A percentile compares a stretch with the other conserved stretches of the same genome.
Conservation (phyloP, 768 basidiomycete genomes). For the Boletus rubescentipes region DNA sequence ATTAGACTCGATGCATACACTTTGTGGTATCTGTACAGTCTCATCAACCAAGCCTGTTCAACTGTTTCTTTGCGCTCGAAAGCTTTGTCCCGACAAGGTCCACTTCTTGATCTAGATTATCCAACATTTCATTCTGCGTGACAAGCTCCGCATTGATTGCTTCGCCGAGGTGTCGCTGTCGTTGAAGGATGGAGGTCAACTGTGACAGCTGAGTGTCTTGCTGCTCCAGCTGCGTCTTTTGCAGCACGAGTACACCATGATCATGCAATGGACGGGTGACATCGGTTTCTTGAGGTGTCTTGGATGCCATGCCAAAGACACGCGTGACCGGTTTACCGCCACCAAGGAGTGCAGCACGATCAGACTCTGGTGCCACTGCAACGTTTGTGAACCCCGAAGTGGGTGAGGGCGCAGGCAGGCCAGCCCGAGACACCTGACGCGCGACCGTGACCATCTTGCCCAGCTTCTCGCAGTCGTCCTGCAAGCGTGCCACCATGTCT, state of each 20-base stretch:
- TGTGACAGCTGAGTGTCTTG: slow-evolving; percentile 84
- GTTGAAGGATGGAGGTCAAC: slow-evolving; percentile 75
- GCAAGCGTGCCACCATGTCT: slow-evolving; percentile 84
- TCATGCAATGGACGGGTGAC: slow-evolving; percentile 87
- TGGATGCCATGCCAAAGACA: slow-evolving; percentile 69
- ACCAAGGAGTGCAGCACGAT: slow-evolving; percentile 67
- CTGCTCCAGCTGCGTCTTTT: slow-evolving; percentile 74
- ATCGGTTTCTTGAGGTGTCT: slow-evolving; percentile 73
- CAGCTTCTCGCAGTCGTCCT: slow-evolving; percentile 90
- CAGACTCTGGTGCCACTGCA: slow-evolving; percentile 46
- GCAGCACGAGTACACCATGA: slow-evolving; percentile 73
- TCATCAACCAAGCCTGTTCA: slow-evolving; percentile 69
- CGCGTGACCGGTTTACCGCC: slow-evolving; percentile 55
- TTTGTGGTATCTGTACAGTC: slow-evolving; percentile 24
- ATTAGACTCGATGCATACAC: neutral
- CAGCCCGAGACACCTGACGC: slow-evolving; percentile 47
- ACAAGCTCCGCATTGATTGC: slow-evolving; percentile 83
- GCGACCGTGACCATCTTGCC: slow-evolving; percentile 82
- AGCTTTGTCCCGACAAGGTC: slow-evolving; percentile 79
- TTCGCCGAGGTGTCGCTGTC: slow-evolving; percentile 83
- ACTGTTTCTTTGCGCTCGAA: slow-evolving; percentile 72
- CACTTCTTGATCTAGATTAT: slow-evolving; percentile 73
- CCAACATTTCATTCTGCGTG: slow-evolving; percentile 83
- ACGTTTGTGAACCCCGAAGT: slow-evolving; percentile 30
- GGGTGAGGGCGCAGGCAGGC: slow-evolving; percentile 29